Evolutionary conservation across 768 basidiomycete species (phyloP), one percentile per base, ranked within the genome.

Genomic region (Scleroderma citrinum): DNA sequence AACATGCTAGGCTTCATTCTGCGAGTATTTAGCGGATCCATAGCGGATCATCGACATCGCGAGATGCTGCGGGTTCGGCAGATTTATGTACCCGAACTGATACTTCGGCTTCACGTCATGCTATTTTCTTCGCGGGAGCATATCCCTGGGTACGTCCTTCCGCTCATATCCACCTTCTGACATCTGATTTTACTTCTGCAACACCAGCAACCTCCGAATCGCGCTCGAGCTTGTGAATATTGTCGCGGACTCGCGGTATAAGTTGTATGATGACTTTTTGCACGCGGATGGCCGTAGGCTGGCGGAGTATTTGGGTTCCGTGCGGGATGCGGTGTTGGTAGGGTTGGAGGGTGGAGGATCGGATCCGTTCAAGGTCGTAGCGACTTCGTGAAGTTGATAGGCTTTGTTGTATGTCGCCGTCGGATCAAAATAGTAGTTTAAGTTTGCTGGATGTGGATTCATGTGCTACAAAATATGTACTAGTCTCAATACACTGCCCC

Each of bases 71-170:
- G 86, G n/a, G 86, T 95, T 45, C 81, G 93, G 36, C 85, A 92
- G 58, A 81, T 94, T 26, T 94, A 86, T 65, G 73, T 96, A 21
- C 95, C 93, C 0, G 92, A 96, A 62, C 75, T 97, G 19, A 80
- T 97, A 56, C 75, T 97, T 54, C 82, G 91, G 19, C 70, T 98
- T 2, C 93, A 97, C 60, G 72, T 77, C 38, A 69, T 85, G 44
- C 69, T 98, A 11, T 76, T 80, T 51, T 68, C 73, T 30, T 90
- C 92, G 5, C 71, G 82, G 7, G 65, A 72, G 10, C 68, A 79
- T 19, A 74, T 92, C 36, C 81, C 85, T 41, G 76, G 78, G 92
- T 87, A 56, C 45, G 83, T 73, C 24, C 24, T n/a, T 35, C 14
- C 17, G 24, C n/a, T 1, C 10, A 30, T 11, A 16, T 16, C 36